phyloP scores from a whole-genome alignment of 2,329 filamentous ascomycete species.

The Fusarium burgessii region DNA sequence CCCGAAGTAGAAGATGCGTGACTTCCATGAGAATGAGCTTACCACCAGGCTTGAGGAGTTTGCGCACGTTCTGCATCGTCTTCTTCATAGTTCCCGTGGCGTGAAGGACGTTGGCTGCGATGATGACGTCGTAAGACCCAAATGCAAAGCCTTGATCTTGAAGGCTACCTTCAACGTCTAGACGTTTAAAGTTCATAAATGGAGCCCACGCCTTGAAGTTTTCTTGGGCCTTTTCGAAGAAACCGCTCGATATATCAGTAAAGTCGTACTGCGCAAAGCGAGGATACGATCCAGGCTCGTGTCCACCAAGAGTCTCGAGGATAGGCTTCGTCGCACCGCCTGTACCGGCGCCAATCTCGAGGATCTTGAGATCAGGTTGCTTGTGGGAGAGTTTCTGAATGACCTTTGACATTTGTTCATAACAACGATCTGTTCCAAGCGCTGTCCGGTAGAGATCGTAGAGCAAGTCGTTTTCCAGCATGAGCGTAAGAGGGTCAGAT shows the following conservation, averaged over 20 bases:
- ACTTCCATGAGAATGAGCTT: conserved; percentile 36
- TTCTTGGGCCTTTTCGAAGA: conserved; percentile 10
- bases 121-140: conserved; percentile 52
- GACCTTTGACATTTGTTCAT: conserved; percentile 1
- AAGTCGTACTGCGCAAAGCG: conserved; percentile 10
- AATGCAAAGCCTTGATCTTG: conserved; percentile 47
- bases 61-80: conserved; percentile 31
- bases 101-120: conserved; percentile 54
- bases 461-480: neutral
- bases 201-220: neutral
- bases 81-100: conserved; percentile 43
- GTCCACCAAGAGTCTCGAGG: neutral
- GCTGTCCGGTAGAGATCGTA: neutral
- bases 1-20: neutral
- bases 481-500: neutral
- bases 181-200: conserved; percentile 18
- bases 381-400: neutral
- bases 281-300: neutral
- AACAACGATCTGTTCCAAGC: neutral
- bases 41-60: conserved; percentile 47
- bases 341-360: conserved; percentile 26
- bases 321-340: conserved; percentile 12
- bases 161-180: conserved; percentile 40
- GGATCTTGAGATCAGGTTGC: neutral
- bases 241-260: conserved; percentile 22